Evolutionary conservation across 305 asterid genomes (phyloP).

Genomic region (Petunia hybrid): DNA sequence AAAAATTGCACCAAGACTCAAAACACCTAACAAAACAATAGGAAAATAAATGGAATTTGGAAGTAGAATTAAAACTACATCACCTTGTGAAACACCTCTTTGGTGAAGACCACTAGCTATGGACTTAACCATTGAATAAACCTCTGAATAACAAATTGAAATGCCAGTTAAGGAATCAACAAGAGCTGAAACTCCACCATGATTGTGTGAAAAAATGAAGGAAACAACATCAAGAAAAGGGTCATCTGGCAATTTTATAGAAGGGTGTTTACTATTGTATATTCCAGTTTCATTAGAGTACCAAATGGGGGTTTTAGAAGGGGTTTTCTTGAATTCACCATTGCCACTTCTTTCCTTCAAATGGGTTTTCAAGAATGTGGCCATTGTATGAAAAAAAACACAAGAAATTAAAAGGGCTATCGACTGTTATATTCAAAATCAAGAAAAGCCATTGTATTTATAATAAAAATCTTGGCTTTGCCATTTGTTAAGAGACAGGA

Average conservation of each 20-base stretch:
- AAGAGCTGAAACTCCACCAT: constrained; percentile 62
- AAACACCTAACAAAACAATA: constrained; percentile 63
- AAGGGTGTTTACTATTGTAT: constrained; percentile 66
- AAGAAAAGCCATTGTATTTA: neutral
- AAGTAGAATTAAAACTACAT: constrained; percentile 36
- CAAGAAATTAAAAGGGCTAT: neutral
- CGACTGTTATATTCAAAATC: neutral
- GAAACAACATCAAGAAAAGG: constrained; percentile 75
- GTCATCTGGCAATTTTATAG: constrained; percentile 55
- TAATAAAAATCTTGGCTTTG: neutral
- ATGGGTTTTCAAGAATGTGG: constrained; percentile 46
- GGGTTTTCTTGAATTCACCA: constrained; percentile 26
- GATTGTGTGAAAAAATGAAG: constrained; percentile 70
- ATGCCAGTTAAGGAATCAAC: constrained; percentile 70
- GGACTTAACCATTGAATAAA: constrained; percentile 63
- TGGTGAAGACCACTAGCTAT: constrained; percentile 71
- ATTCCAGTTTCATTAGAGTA: constrained; percentile 70
- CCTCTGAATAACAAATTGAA: constrained; percentile 58
- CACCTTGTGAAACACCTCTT: constrained; percentile 62
- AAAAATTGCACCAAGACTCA: constrained; percentile 71
- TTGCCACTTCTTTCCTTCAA: constrained; percentile 3
- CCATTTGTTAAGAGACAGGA: neutral
- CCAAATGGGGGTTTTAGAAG: constrained; percentile 49
- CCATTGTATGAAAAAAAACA: constrained; percentile 34
- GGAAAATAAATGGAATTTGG: constrained; percentile 49